Percentiles rank a stretch among this genome's conserved stretches.
These are phyloP conservation scores for Paulownia fortunei DNA, from an alignment of 257 asterid genomes.

Conservation along the genomic window DNA sequence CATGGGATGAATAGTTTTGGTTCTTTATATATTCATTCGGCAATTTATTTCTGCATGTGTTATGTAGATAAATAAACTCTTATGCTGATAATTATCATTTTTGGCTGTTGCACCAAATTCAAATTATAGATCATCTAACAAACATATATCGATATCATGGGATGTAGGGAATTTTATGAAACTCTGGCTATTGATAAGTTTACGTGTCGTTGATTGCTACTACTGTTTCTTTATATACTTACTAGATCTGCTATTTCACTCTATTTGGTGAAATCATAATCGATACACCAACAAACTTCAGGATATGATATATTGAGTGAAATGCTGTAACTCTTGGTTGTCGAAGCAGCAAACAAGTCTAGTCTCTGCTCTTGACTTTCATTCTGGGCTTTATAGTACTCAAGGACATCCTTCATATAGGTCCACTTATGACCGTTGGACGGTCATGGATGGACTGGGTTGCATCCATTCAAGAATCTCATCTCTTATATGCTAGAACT, in stretches of 20 bases:
- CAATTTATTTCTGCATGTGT: slow-evolving; percentile 17
- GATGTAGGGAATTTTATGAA: neutral
- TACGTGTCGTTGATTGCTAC: neutral
- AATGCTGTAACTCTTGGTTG: neutral
- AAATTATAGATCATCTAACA: neutral
- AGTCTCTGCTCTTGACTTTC: neutral
- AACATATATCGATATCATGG: neutral
- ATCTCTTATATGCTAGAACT: neutral
- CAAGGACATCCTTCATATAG: neutral
- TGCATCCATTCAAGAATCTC: neutral
- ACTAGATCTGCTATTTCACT: neutral
- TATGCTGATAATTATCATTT: neutral
- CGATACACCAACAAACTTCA: neutral
- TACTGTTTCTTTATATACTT: neutral
- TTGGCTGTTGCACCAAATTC: neutral
- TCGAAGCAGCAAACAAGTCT: neutral
- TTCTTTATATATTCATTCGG: slow-evolving; percentile 23
- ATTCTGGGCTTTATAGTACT: neutral
- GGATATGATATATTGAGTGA: neutral
- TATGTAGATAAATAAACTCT: slow-evolving; percentile 32
- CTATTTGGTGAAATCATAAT: neutral
- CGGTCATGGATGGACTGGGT: too few relatives aligned
- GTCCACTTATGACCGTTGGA: neutral
- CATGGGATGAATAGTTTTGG: slow-evolving; percentile 5
- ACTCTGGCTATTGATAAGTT: too few relatives aligned